Evolutionary conservation across 352 stramenopile genomes (phyloP).

Genomic region (Pythium dissimile): DNA sequence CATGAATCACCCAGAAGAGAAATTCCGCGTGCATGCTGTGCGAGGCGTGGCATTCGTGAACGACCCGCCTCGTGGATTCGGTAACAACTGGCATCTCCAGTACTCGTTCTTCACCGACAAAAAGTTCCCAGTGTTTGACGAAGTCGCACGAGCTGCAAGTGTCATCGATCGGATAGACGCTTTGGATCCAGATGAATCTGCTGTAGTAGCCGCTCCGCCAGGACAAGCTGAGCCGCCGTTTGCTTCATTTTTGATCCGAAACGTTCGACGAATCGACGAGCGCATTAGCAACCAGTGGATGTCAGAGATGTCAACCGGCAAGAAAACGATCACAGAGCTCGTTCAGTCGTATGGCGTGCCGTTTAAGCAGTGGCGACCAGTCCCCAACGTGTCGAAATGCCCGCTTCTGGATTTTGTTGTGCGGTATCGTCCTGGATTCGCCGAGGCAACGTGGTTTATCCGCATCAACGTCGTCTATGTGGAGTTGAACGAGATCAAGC

Average conservation of each 20-base stretch:
- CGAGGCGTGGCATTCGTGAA: slow-evolving; percentile 77
- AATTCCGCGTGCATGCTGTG: slow-evolving; percentile 73
- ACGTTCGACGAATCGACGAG: slow-evolving; percentile 78
- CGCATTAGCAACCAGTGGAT: slow-evolving; percentile 81
- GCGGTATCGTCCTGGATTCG: slow-evolving; percentile 61
- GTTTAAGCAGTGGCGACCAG: slow-evolving; percentile 81
- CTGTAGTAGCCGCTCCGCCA: neutral
- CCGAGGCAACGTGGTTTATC: slow-evolving; percentile 81
- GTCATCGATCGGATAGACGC: slow-evolving; percentile 43
- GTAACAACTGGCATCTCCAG: slow-evolving; percentile 77
- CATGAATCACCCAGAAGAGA: slow-evolving; percentile 71
- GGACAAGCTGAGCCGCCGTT: slow-evolving; percentile 45
- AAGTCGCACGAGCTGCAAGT: slow-evolving; percentile 41
- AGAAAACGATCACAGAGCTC: slow-evolving; percentile 60
- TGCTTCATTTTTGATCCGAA: slow-evolving; percentile 76
- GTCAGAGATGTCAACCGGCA: slow-evolving; percentile 60
- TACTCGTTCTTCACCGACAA: slow-evolving; percentile 86
- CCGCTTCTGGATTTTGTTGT: slow-evolving; percentile 77
- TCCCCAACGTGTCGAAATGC: slow-evolving; percentile 74
- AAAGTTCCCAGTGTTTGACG: slow-evolving; percentile 68
- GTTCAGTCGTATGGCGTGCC: slow-evolving; percentile 75
- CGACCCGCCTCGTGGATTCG: slow-evolving; percentile 68
- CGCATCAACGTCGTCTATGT: slow-evolving; percentile 85
- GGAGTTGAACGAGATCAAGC: slow-evolving; percentile 82
- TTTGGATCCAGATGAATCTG: neutral